phyloP scores from a whole-genome alignment of 2,329 filamentous ascomycete genomes.

The Fusarium staphyleae region DNA sequence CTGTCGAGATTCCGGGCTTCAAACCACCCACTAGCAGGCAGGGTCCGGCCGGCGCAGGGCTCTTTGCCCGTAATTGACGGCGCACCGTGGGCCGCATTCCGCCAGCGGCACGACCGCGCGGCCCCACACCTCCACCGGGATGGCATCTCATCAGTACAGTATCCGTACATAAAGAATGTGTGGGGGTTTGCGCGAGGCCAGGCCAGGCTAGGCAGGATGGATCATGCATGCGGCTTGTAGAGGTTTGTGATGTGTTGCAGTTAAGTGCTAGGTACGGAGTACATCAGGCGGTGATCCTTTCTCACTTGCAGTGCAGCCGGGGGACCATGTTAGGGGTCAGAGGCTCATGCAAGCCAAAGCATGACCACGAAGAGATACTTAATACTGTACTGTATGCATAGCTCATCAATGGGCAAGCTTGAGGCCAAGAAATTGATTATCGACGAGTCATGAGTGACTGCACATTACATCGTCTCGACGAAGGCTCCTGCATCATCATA shows the following conservation, averaged over 20 bases:
- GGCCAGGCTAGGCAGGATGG: neutral
- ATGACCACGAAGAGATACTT: neutral
- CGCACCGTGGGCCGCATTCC: constrained; percentile 26
- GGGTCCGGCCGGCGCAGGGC: constrained; percentile 19
- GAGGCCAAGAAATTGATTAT: neutral
- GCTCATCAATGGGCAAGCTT: neutral
- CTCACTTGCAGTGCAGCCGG: neutral
- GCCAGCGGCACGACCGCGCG: constrained; percentile 24
- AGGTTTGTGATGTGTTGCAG: neutral
- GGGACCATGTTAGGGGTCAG: neutral
- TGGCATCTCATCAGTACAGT: constrained; percentile 2
- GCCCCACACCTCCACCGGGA: constrained; percentile 16
- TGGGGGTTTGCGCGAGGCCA: constrained; percentile 23
- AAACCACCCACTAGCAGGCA: constrained; percentile 26
- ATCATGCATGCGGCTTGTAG: neutral
- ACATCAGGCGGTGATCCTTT: neutral
- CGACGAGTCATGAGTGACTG: constrained; percentile 30
- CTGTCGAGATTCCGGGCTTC: constrained; percentile 21
- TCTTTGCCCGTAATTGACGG: constrained; percentile 23
- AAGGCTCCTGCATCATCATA: constrained; percentile 42
- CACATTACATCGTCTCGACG: constrained; percentile 22
- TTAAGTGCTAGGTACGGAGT: too few species aligned
- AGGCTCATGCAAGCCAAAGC: neutral
- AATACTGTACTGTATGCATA: too few species aligned
- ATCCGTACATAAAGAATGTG: constrained; percentile 16